These are phyloP conservation scores for Priceomyces castillae DNA, from an alignment of 805 yeast genomes.

Conservation along the genomic window DNA sequence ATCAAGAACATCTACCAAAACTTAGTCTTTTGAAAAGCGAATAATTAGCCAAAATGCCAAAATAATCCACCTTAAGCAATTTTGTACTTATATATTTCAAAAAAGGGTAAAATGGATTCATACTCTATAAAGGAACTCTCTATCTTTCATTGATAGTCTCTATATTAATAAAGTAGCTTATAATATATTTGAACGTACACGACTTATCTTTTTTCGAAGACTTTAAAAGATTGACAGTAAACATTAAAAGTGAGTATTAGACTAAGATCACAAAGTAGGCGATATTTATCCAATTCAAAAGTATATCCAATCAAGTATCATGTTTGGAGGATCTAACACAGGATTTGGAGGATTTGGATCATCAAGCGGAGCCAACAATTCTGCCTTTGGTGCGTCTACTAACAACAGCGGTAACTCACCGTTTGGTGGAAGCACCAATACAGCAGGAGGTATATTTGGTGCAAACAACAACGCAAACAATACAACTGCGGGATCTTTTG, in stretches of 20 bases:
- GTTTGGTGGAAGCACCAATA: constrained; percentile 18
- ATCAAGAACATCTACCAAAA: too few relatives aligned
- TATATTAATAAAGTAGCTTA: too few relatives aligned
- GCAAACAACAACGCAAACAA: constrained; percentile 11
- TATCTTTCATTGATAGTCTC: too few relatives aligned
- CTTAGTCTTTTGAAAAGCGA: too few relatives aligned
- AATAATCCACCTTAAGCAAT: too few relatives aligned
- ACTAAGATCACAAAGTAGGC: not conserved
- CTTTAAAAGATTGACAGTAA: not conserved
- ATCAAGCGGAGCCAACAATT: constrained; percentile 21
- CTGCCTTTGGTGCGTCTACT: constrained; percentile 36
- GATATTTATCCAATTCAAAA: not conserved
- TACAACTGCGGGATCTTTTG: constrained; percentile 25
- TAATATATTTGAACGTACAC: constrained; percentile 4
- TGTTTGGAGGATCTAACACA: constrained; percentile 50
- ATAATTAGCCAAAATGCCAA: too few relatives aligned
- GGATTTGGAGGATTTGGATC: constrained; percentile 53
- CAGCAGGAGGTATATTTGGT: constrained; percentile 28
- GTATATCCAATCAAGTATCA: constrained; percentile 9
- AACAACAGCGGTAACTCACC: constrained; percentile 21
- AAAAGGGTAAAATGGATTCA: too few relatives aligned
- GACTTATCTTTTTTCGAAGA: not conserved
- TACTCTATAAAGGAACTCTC: too few relatives aligned
- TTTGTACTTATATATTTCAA: too few relatives aligned
- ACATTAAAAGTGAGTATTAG: not conserved